Conservation (phyloP, 108 stramenopile genomes). For the Cyclostephanos tholiformis region DNA sequence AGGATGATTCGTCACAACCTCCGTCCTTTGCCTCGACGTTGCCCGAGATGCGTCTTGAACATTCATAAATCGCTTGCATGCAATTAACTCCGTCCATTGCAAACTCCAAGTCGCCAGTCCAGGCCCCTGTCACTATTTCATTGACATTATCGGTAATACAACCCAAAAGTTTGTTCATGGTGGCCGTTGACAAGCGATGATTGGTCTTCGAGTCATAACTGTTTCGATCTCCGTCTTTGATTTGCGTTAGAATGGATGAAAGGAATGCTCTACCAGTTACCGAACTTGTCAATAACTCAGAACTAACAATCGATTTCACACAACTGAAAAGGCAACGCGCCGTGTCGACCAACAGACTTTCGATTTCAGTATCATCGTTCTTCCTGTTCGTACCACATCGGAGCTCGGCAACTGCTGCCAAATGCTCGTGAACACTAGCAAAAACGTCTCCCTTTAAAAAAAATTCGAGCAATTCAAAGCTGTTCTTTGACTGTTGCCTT, state of each 20-base stretch:
- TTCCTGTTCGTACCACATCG: constrained; percentile 28
- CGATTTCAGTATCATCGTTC: constrained; percentile 23
- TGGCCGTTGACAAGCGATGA: constrained; percentile 13
- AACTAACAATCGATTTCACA: constrained; percentile 32
- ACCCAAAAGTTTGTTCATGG: constrained; percentile 20
- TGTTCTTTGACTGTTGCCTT: constrained; percentile 19
- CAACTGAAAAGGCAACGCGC: constrained; percentile 40
- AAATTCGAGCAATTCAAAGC: constrained; percentile 25
- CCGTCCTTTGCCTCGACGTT: constrained; percentile 4
- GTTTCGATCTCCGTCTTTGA: constrained; percentile 40
- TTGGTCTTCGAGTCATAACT: neutral
- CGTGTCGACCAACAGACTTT: constrained; percentile 15
- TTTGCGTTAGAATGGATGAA: constrained; percentile 35
- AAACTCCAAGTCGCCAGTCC: constrained; percentile 52
- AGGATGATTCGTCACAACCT: neutral
- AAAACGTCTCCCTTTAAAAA: constrained; percentile 46
- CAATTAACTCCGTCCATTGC: constrained; percentile 52
- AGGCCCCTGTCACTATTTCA: constrained; percentile 38
- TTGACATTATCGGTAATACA: constrained; percentile 28
- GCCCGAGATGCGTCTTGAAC: constrained; percentile 30
- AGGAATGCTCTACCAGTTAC: constrained; percentile 30
- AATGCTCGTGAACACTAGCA: constrained; percentile 42
- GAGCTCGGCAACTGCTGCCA: constrained; percentile 43
- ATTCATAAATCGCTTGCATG: constrained; percentile 41
- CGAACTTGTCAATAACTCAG: constrained; percentile 36